These are phyloP conservation scores for Thraustochytrium striatum DNA, from an alignment of 352 stramenopile species.

Conservation along the genomic window DNA sequence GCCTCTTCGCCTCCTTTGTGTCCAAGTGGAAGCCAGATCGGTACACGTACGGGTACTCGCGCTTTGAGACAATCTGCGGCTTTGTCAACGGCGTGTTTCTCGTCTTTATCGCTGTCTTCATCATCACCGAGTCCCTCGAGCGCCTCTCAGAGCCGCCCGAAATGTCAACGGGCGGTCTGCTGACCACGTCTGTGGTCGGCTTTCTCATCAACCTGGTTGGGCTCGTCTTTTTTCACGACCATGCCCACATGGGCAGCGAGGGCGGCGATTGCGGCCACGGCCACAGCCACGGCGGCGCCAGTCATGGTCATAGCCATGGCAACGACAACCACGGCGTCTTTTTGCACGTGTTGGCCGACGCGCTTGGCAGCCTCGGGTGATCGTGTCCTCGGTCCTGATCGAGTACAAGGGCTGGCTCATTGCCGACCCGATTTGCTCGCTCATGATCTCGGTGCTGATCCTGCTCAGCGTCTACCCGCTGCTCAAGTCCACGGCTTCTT, in stretches of 20 bases:
- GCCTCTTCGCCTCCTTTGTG: conserved; percentile 73
- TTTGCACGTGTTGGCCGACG: conserved; percentile 78
- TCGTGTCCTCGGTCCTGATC: conserved; percentile 76
- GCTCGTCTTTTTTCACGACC: conserved; percentile 80
- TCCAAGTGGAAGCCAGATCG: conserved; percentile 65
- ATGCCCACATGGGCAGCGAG: conserved; percentile 70
- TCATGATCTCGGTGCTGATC: conserved; percentile 46
- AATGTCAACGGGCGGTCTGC: conserved; percentile 65
- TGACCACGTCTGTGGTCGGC: conserved; percentile 73
- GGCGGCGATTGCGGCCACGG: conserved; percentile 61
- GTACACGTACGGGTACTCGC: conserved; percentile 76
- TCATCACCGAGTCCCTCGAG: conserved; percentile 70
- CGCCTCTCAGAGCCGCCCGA: conserved; percentile 72
- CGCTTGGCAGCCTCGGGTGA: conserved; percentile 78
- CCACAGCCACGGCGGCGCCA: conserved; percentile 62
- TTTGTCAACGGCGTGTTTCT: conserved; percentile 78
- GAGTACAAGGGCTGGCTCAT: conserved; percentile 58
- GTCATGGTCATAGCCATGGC: conserved; percentile 59
- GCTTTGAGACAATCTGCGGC: conserved; percentile 74
- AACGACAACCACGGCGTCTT: conserved; percentile 84
- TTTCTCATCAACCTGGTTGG: conserved; percentile 77
- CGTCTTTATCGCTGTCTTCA: conserved; percentile 71
- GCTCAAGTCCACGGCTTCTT: background rate
- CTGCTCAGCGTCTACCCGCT: conserved; percentile 31
- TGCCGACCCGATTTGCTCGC: conserved; percentile 38